Base-by-base conservation (phyloP, 441 rosid species). In the Populus hybrid region DNA sequence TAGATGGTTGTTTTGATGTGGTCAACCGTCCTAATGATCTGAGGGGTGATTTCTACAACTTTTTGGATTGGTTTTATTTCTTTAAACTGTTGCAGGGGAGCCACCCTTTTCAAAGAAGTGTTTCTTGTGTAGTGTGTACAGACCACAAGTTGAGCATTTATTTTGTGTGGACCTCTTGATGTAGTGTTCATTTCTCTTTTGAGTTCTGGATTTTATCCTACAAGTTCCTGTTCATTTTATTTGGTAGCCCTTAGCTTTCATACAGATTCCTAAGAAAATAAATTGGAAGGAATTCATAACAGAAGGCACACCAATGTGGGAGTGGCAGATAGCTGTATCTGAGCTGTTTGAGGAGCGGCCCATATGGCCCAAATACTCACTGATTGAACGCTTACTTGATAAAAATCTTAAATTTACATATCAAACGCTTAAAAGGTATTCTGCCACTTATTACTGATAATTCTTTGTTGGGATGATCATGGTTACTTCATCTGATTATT, bases 341-440 rank as follows among this genome's bases (percentile, higher is more conserved):
- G 89, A 92, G 71, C 87, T 97, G 79, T 97, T 97, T 84, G 94
- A 93, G 67, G 95, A 97, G 84, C 89, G 87, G 59, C 97, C 99
- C 76, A 86, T 97, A 86, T 94, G 99, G 99, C 91, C 91, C 67
- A 97, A 93, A 86, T 90, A 82, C 28, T 87, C 98, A 35, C 78
- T 94, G 72, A 85, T 81, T 61, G 95, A 90, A 69, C 91, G 84
- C 61, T 84, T 97, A 82, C 93, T 87, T 75, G 92, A 89, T 75
- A 85, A 83, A 82, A 95, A 90, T 82, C 84, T 92, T 64, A 89
- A 87, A 82, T 88, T 90, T 82, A 88, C 83, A 79, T 82, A 81
- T 79, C 81, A 86, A 70, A 83, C 86, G 78, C 88, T 94, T 76
- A 91, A 89, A 86, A 96, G 99, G 99, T 94, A 67, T 79, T 82